A percentile compares a stretch with the other conserved stretches of the same genome.
Evolutionary conservation across 768 basidiomycete genomes (phyloP).

Genomic region (Cubamyces sp.): DNA sequence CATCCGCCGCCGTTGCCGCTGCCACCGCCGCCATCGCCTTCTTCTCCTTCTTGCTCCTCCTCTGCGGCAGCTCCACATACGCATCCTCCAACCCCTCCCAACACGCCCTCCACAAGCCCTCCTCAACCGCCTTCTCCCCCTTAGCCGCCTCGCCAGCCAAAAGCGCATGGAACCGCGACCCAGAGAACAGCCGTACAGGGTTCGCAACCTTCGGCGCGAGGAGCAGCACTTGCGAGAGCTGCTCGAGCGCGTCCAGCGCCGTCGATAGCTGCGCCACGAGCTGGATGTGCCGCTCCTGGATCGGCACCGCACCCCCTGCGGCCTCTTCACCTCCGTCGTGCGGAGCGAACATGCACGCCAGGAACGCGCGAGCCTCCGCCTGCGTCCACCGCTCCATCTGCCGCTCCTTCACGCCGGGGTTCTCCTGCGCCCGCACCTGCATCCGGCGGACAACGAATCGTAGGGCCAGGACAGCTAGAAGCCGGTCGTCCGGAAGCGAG

Average conservation of each 20-base stretch:
- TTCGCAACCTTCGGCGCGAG: constrained; percentile 52
- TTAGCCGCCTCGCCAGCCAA: constrained; percentile 41
- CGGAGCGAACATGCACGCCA: constrained; percentile 49
- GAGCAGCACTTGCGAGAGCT: constrained; percentile 64
- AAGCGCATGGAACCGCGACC: constrained; percentile 57
- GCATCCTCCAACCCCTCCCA: constrained; percentile 49
- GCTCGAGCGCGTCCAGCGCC: constrained; percentile 61
- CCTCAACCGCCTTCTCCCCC: constrained; percentile 26
- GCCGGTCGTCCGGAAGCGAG: constrained; percentile 46
- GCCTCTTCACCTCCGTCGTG: not conserved
- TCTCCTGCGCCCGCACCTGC: constrained; percentile 54
- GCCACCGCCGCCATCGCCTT: constrained; percentile 31
- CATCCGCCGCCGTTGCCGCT: constrained; percentile 6
- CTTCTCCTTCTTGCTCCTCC: constrained; percentile 49
- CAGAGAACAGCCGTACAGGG: constrained; percentile 58
- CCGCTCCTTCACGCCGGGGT: constrained; percentile 53
- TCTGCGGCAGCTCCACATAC: constrained; percentile 42
- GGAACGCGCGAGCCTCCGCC: constrained; percentile 61
- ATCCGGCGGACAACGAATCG: constrained; percentile 64
- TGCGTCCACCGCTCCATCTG: constrained; percentile 72
- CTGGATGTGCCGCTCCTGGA: constrained; percentile 67
- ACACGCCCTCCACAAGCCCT: constrained; percentile 51
- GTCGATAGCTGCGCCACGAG: constrained; percentile 65
- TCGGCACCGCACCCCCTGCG: constrained; percentile 31
- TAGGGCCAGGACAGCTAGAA: constrained; percentile 57